Evolutionary conservation across 768 basidiomycete genomes (phyloP).

Genomic region (Pulveroboletus ravenelii): DNA sequence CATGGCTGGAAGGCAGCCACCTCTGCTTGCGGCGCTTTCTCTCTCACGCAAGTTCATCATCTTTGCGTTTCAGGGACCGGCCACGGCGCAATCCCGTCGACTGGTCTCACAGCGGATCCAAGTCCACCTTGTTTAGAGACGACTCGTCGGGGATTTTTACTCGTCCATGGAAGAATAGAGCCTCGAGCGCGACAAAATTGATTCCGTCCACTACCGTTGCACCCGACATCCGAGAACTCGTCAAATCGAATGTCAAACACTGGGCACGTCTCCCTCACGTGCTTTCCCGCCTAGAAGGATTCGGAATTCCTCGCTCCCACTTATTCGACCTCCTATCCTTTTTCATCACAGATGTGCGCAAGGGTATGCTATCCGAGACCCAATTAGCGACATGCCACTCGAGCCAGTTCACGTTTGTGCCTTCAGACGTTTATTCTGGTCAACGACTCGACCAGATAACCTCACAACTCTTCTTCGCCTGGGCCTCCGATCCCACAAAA

Average conservation of each 20-base stretch:
- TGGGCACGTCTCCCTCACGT: constrained; percentile 38
- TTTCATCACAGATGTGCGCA: constrained; percentile 38
- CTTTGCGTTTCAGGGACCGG: not conserved
- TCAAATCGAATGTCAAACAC: constrained; percentile 32
- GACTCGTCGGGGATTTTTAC: not conserved
- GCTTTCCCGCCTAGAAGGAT: constrained; percentile 38
- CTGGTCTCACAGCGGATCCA: constrained; percentile 1
- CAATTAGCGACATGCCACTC: constrained; percentile 35
- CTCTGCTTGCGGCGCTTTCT: constrained; percentile 16
- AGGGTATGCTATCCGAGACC: constrained; percentile 25
- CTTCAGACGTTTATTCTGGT: constrained; percentile 22
- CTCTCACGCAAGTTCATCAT: not conserved
- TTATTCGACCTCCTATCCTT: constrained; percentile 37
- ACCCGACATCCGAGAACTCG: constrained; percentile 21
- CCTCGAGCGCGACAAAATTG: not conserved
- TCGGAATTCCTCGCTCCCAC: constrained; percentile 44
- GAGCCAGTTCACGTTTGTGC: constrained; percentile 38
- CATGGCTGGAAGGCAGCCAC: constrained; percentile 18
- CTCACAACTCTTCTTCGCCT: constrained; percentile 51
- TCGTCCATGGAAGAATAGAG: constrained; percentile 1
- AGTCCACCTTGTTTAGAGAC: not conserved
- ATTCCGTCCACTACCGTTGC: not conserved
- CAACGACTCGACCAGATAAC: constrained; percentile 44
- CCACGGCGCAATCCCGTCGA: not conserved
- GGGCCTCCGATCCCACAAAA: constrained; percentile 41